Evolutionary conservation across 805 yeast genomes (phyloP), one percentile per base, ranked within the genome.

Genomic region (Nakazawaea siamensis): DNA sequence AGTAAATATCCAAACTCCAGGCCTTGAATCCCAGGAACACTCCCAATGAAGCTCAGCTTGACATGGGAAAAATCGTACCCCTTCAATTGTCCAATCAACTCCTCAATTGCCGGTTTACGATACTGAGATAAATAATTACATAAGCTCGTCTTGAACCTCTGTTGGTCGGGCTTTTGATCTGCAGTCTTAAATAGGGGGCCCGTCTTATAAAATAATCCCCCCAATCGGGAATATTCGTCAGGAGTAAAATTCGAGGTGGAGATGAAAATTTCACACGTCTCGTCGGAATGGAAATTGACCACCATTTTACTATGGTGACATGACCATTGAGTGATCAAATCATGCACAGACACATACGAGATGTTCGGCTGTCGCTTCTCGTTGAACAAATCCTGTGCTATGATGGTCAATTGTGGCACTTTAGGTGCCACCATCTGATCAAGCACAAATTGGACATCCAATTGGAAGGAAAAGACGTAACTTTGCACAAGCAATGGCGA

Each of bases 281-380:
- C 58, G 41, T 70, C 71, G 2, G 49, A 49, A 45, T 62, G 75
- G 38, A 68, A 57, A 46, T 79, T 79, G 11, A 80, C 55, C 64
- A 80, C 73, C 68, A 80, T 56, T 48, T 80, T 80, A 1, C 84
- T 66, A 50, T 80, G 90, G 50, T 80, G 87, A 3, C 68, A 60
- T 0, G 71, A 55, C 45, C 42, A 69, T 14, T 56, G 63, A 5
- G 58, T 54, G 60, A 62, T 57, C 7, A 37, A 15, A 20, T 29
- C 26, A 2, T 31, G 8, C 1, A 68, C 60, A 27, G 54, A 54
- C 6, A 62, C 37, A 9, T 50, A 43, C 3, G 37, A 31, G 6
- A 57, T 42, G 5, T 43, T 11, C 46, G 51, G 5, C n/a, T 5
- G 7, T 11, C 56, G 54, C n/a, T 56, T 69, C 45, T 37, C 67